Evolutionary conservation across 768 basidiomycete genomes (phyloP).

Genomic region (Kwoniella shandongensis): DNA sequence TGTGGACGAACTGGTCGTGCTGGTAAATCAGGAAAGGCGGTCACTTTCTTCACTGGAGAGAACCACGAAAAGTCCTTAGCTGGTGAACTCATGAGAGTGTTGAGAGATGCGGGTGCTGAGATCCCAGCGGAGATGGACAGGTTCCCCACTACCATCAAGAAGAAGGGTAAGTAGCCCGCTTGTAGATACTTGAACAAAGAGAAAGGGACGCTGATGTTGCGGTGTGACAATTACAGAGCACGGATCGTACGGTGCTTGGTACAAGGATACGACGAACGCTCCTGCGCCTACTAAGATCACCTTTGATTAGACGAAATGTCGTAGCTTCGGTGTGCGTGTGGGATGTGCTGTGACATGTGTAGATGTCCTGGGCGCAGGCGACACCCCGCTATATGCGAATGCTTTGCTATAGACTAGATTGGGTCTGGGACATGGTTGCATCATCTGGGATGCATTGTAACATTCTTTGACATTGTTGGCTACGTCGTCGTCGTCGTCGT

Average conservation of each 20-base stretch:
- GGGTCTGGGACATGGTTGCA: too few relatives aligned
- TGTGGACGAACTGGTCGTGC: slow-evolving; percentile 70
- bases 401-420: too few relatives aligned
- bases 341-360: too few relatives aligned
- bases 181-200: neutral
- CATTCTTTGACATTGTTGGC: too few relatives aligned
- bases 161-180: slow-evolving; percentile 61
- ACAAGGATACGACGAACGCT: slow-evolving; percentile 55
- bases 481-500: too few relatives aligned
- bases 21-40: slow-evolving; percentile 81
- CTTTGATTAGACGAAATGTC: slow-evolving; percentile 54
- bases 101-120: slow-evolving; percentile 77
- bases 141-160: slow-evolving; percentile 97
- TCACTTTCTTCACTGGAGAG: slow-evolving; percentile 96
- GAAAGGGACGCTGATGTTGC: neutral
- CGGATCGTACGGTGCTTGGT: slow-evolving; percentile 70
- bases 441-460: too few relatives aligned
- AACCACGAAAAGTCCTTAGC: slow-evolving; percentile 80
- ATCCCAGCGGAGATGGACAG: slow-evolving; percentile 69
- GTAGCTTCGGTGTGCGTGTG: neutral
- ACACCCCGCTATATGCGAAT: too few relatives aligned
- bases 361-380: too few relatives aligned
- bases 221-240: slow-evolving; percentile 64
- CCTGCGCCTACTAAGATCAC: slow-evolving; percentile 57
- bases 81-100: slow-evolving; percentile 87